A percentile compares a stretch with the other conserved stretches of the same genome.
Evolutionary conservation across 805 yeast genomes (phyloP).

Genomic region (Starmerella geochares): DNA sequence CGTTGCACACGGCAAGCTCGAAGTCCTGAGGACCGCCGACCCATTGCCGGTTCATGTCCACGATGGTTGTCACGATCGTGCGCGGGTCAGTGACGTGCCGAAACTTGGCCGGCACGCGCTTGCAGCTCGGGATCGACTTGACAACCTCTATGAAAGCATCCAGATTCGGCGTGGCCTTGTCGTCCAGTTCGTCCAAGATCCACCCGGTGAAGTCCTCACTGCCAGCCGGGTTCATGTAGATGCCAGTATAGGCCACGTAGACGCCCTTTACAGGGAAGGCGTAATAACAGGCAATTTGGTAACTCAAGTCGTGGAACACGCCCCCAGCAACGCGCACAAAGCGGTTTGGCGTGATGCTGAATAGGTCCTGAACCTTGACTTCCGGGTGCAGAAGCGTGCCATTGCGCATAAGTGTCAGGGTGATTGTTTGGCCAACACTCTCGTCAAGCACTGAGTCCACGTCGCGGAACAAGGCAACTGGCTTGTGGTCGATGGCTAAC

Average conservation of each 20-base stretch:
- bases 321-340: conserved; percentile 81
- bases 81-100: conserved; percentile 76
- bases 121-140: conserved; percentile 64
- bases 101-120: conserved; percentile 57
- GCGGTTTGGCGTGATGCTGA: conserved; percentile 69
- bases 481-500: conserved; percentile 56
- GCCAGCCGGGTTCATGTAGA: conserved; percentile 45
- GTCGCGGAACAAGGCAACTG: conserved; percentile 58
- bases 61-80: conserved; percentile 54
- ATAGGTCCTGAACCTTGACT: conserved; percentile 62
- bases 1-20: conserved; percentile 53
- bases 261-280: conserved; percentile 82
- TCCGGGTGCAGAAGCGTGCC: conserved; percentile 46
- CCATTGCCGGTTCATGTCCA: conserved; percentile 82
- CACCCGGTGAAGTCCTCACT: conserved; percentile 57
- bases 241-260: conserved; percentile 63
- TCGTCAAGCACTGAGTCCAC: conserved; percentile 78
- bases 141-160: conserved; percentile 70
- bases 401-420: conserved; percentile 59
- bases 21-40: conserved; percentile 39
- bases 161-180: conserved; percentile 59
- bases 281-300: conserved; percentile 77
- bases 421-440: conserved; percentile 49
- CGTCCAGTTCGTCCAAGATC: conserved; percentile 70
- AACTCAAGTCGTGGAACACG: conserved; percentile 71